phyloP scores from a whole-genome alignment of 352 stramenopile species.

The Phytopythium mirpurense region DNA sequence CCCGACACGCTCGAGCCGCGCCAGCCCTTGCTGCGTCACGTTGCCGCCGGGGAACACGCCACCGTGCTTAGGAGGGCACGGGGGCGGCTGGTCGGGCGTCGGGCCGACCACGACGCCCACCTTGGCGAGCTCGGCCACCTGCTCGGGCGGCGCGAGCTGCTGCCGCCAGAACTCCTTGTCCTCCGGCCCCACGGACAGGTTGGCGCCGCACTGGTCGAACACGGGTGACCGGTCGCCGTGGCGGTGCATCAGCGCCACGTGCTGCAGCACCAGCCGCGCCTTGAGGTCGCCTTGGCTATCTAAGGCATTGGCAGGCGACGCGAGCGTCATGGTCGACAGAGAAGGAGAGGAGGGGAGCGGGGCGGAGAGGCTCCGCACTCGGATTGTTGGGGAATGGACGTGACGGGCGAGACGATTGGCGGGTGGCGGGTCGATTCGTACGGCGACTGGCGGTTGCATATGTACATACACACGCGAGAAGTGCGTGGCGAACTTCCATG shows the following conservation, averaged over 20 bases:
- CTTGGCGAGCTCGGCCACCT: conserved; percentile 15
- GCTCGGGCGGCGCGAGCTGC: conserved; percentile 13
- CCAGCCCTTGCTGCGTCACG: conserved; percentile 18
- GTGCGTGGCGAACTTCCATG: no score
- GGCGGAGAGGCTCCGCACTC: no score
- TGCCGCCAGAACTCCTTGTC: conserved; percentile 20
- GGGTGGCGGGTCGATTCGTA: no score
- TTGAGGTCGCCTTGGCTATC: conserved; percentile 3
- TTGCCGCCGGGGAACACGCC: conserved; percentile 16
- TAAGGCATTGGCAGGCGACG: no score
- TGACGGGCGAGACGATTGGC: no score
- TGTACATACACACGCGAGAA: no score
- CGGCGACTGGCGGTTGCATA: no score
- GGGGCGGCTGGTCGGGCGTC: conserved; percentile 6
- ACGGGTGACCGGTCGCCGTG: conserved; percentile 25
- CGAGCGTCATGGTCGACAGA: no score
- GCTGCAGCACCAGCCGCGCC: conserved; percentile 14
- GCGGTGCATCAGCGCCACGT: conserved; percentile 21
- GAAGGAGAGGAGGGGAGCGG: no score
- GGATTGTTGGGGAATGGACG: no score
- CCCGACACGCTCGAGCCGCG: conserved; percentile 9
- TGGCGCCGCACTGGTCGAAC: conserved; percentile 13
- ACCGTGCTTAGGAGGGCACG: conserved; percentile 5
- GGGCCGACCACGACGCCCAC: conserved; percentile 9
- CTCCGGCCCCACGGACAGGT: conserved; percentile 12